Conservation (phyloP, 2,329 filamentous ascomycete genomes). For the Colletotrichum sansevieriae region DNA sequence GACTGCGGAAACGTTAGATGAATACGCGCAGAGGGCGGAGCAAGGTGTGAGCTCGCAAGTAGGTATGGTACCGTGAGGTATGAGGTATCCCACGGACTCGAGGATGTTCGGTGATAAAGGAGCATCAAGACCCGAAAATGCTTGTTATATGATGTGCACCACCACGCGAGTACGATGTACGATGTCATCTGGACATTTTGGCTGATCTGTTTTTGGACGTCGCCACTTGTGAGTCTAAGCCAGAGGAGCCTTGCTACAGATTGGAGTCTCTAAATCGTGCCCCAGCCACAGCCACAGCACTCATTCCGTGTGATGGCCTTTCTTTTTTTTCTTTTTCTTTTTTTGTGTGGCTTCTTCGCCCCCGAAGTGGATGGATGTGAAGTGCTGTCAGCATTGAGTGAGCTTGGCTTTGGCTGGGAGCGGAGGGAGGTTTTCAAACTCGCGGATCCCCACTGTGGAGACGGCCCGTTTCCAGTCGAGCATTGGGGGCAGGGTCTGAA, state of each 20-base stretch:
- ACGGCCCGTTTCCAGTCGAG: constrained; percentile 36
- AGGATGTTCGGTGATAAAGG: neutral
- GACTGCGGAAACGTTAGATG: too few relatives aligned
- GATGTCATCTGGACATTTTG: constrained; percentile 7
- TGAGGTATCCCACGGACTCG: neutral
- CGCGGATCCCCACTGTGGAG: constrained; percentile 4
- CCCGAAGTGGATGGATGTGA: too few relatives aligned
- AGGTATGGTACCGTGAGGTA: neutral
- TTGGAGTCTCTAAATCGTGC: too few relatives aligned
- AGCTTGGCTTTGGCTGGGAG: constrained; percentile 1
- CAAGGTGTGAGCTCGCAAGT: too few relatives aligned
- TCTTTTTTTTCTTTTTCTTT: too few relatives aligned
- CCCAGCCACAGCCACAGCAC: too few relatives aligned
- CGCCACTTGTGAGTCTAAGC: neutral
- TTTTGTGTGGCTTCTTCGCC: too few relatives aligned
- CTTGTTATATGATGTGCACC: constrained; percentile 15
- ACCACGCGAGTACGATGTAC: constrained; percentile 14
- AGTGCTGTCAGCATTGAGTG: too few relatives aligned
- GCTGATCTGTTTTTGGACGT: neutral
- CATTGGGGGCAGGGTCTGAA: constrained; percentile 17
- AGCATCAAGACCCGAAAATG: neutral
- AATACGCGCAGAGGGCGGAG: too few relatives aligned
- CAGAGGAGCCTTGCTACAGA: too few relatives aligned
- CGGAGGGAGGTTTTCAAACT: constrained; percentile 29
- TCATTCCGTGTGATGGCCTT: too few relatives aligned